Base-by-base conservation (phyloP, 129 eudicot species). In the Centrapalus pauciflorus region DNA sequence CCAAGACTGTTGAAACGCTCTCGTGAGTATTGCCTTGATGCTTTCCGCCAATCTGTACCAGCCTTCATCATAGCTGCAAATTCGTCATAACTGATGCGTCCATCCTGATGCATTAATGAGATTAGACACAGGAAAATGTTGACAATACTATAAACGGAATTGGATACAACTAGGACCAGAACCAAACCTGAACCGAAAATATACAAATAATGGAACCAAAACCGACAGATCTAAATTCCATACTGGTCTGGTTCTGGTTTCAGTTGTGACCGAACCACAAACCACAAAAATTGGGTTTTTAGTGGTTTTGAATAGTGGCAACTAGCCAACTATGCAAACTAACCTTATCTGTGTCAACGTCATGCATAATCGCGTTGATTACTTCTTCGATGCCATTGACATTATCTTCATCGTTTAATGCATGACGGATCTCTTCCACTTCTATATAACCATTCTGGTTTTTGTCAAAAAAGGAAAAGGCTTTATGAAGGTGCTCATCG, bases 41-140 rank as follows among this genome's bases (percentile, higher is more conserved):
- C 90, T 74, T 89, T 89, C 67, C 96, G 78, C 96, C 96, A 83
- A 75, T 89, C 96, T 1, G 93, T 89, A 35, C 93, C 96, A 0
- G 96, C 85, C 66, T 89, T 89, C 96, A 89, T 89, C 96, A 89
- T 89, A 16, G 89, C 70, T 61, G 80, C 85, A 79, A 89, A 89
- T 75, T 89, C 96, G 29, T 82, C 93, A 4, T 78, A 89, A 77
- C 96, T 89, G 38, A 89, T 89, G 27, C 87, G 93, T 16, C 96
- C 96, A 58, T 89, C 96, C 96, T 88, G 75, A 58, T 67, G 62
- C 63, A 62, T 75, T 35, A 16, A 30, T 6, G 37, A 30, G 23
- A 21, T 26, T 58, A 52, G 4, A 40, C 23, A 55, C 14, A 16
- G 21, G 7, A 23, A 28, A 62, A 62, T n/a, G n/a, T n/a, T n/a